Evolutionary conservation across 352 stramenopile genomes (phyloP), one percentile per base, ranked within the genome.

Genomic region (Blastocystis sp.): DNA sequence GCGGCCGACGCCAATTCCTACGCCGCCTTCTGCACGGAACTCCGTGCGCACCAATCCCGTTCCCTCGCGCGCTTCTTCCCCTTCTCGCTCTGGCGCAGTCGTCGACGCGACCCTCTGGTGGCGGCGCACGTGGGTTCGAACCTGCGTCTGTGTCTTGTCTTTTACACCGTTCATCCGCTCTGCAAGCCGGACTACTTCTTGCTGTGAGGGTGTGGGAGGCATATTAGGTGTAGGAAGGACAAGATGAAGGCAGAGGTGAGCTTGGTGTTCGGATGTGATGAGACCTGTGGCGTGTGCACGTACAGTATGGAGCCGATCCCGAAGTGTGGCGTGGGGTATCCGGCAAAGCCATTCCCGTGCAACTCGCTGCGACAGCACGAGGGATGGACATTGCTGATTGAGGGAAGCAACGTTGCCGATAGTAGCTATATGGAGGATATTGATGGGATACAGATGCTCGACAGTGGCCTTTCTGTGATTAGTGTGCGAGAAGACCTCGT

Each of bases 271-370:
- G 74, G 74, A 34, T 69, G 69, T 24, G 69, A 52, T 1, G 74
- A 84, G 40, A 84, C 74, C 1, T 84, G 74, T 11, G 74, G 74
- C 24, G n/a, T 84, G 6, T 84, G 74, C 54, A 84, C 74, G 14
- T 54, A 84, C n/a, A 84, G 54, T 34, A 54, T 84, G 2, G 19
- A 3, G 40, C 68, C 59, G 7, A 14, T 24, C 3, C n/a, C 59
- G 34, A 40, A 21, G n/a, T 84, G 66, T 19, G 17, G 68, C 34
- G 28, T 84, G 59, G 60, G 45, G n/a, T 84, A 84, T 19, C 7
- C 69, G 10, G 74, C 74, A 19, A 24, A 45, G 17, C 74, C 74
- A 1, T 84, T 84, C 45, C 6, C 69, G 14, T 84, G 74, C 52
- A 84, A 84, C 45, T 68, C 74, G 48, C 54, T 84, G 7, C 59